phyloP scores from a whole-genome alignment of 306 rosid genomes.

The Urtica urens region DNA sequence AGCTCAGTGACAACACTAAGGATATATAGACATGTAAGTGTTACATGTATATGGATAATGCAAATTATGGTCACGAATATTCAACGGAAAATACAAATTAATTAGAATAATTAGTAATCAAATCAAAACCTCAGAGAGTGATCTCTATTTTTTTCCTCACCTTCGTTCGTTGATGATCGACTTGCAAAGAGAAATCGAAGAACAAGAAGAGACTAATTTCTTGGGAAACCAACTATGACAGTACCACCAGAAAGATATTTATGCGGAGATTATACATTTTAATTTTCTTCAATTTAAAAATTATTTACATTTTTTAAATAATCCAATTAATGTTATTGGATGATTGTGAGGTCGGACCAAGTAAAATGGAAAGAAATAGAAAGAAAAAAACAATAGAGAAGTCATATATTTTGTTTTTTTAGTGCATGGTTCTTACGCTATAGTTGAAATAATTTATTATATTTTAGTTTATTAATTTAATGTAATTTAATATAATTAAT shows the following conservation, averaged over 20 bases:
- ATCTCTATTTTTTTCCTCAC: neutral
- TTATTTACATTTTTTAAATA: too few relatives aligned
- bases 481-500: too few relatives aligned
- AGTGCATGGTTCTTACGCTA: too few relatives aligned
- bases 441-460: too few relatives aligned
- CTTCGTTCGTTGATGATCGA: slow-evolving; percentile 23
- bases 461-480: too few relatives aligned
- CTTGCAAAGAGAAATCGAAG: slow-evolving; percentile 4
- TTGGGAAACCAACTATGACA: neutral
- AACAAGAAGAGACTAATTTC: neutral
- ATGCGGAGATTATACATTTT: neutral
- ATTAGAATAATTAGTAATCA: neutral
- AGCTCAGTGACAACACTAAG: slow-evolving; percentile 3
- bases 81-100: slow-evolving; percentile 14
- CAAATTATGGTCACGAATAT: slow-evolving; percentile 36
- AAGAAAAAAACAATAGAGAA: too few relatives aligned
- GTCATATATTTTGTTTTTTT: too few relatives aligned
- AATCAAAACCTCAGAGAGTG: neutral
- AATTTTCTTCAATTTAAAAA: too few relatives aligned
- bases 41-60: slow-evolving; percentile 29
- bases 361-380: too few relatives aligned
- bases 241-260: slow-evolving; percentile 7
- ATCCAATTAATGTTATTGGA: too few relatives aligned
- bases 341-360: too few relatives aligned
- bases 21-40: neutral